Evolutionary conservation across 2,329 filamentous ascomycete species (phyloP), one percentile per base, ranked within the genome.

Genomic region (Capronia americana): DNA sequence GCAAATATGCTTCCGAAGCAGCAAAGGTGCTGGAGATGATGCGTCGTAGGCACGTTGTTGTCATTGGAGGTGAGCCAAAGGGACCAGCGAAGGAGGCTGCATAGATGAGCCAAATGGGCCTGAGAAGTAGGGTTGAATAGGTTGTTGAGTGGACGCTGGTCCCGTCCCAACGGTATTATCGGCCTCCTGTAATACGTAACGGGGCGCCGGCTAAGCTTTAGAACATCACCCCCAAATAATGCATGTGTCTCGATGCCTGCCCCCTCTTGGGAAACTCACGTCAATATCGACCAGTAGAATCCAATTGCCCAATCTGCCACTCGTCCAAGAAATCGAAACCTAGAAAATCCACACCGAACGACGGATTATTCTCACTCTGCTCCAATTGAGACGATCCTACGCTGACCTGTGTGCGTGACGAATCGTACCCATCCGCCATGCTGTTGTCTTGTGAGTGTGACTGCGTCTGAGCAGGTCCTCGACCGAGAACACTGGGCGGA

Each of bases 281-380:
- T 71, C 63, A 70, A 67, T 65, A 70, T 69, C 55, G 61, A 59
- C 69, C 63, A 67, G 67, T 63, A 66, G 67, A 70, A 68, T 71
- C 70, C 53, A 71, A 61, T 69, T 71, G 69, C 58, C 69, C 70
- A 64, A 70, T 70, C 65, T 72, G 70, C 70, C 70, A 72, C 60
- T 71, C 70, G 65, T 72, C 69, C 67, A 72, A 64, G 65, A 72
- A 72, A 69, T 72, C 70, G 62, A 72, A 70, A 60, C 69, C 70
- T 63, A 72, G 63, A 57, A 71, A 71, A 64, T 72, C 65, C 65
- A 59, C 63, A 71, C 67, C 61, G 62, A 70, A 66, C 46, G 59
- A 63, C 61, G 69, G 65, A 67, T 66, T 68, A 66, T 68, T 65
- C 56, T 70, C 67, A 58, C 57, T 26, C 61, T 66, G 69, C 67